A percentile compares a stretch with the other conserved stretches of the same genome.
phyloP scores from a whole-genome alignment of 169 alveolate species.

The Eimeria acervulina region DNA sequence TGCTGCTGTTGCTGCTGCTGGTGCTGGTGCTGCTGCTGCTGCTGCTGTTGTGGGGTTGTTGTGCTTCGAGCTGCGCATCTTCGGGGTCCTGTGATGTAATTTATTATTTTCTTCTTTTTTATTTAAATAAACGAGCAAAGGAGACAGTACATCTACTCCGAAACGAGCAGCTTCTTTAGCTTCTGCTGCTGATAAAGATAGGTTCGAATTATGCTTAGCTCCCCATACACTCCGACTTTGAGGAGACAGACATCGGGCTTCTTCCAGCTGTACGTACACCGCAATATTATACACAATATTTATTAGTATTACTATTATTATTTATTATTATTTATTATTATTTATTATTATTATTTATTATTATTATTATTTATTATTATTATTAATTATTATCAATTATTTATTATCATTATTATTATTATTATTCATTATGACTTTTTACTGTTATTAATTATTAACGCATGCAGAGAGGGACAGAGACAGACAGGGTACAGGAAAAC shows the following conservation, averaged over 20 bases:
- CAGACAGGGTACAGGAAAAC: too few relatives aligned
- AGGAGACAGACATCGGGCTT: neutral
- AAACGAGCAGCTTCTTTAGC: neutral
- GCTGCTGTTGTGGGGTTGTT: neutral
- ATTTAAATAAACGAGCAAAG: neutral
- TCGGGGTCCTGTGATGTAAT: neutral
- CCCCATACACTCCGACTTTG: neutral
- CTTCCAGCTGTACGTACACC: conserved; percentile 3
- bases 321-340: too few relatives aligned
- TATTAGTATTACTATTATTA: conserved; percentile 42
- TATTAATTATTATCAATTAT: too few relatives aligned
- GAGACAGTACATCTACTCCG: neutral
- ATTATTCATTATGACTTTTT: too few relatives aligned
- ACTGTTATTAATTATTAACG: too few relatives aligned
- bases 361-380: too few relatives aligned
- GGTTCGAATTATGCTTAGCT: neutral
- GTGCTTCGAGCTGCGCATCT: neutral
- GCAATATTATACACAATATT: neutral
- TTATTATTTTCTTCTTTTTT: neutral
- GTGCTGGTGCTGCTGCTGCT: neutral
- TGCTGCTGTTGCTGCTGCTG: neutral
- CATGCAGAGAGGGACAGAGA: too few relatives aligned
- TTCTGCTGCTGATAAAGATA: neutral
- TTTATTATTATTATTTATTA: too few relatives aligned
- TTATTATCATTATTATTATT: too few relatives aligned